phyloP scores from a whole-genome alignment of 1,284 basidiomycete species.

The Tilletia caries region DNA sequence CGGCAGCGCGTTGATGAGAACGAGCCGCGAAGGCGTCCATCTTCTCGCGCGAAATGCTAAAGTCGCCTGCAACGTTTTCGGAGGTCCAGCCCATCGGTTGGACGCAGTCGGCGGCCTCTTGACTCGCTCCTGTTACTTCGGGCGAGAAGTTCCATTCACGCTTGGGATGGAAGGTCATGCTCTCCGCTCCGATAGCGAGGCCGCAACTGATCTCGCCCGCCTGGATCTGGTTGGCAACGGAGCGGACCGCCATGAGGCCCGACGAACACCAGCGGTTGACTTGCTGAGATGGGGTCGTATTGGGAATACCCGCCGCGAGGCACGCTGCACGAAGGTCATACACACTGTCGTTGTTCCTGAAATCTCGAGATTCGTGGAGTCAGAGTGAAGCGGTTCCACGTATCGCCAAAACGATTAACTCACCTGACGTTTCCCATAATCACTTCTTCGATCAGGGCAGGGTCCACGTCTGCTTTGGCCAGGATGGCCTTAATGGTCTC shows the following conservation, averaged over 20 bases:
- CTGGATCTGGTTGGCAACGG: conserved; percentile 75
- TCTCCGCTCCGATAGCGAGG: conserved; percentile 77
- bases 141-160: conserved; percentile 29
- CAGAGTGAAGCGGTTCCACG: no score
- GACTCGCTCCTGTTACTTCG: conserved; percentile 27
- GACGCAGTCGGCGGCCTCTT: conserved; percentile 44
- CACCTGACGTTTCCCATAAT: conserved; percentile 62
- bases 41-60: conserved; percentile 72
- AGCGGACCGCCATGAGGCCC: conserved; percentile 77
- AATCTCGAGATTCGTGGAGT: no score
- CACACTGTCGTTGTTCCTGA: conserved; percentile 33
- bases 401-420: neutral
- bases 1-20: conserved; percentile 74
- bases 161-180: conserved; percentile 61
- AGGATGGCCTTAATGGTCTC: conserved; percentile 61
- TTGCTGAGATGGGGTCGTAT: conserved; percentile 69
- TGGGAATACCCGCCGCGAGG: conserved; percentile 76
- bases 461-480: conserved; percentile 65
- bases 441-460: conserved; percentile 70
- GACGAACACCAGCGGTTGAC: conserved; percentile 69
- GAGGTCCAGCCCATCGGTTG: conserved; percentile 86
- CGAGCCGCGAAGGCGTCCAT: conserved; percentile 82
- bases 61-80: conserved; percentile 68
- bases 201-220: conserved; percentile 79
- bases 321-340: conserved; percentile 61